Evolutionary conservation across 225 moss, liverwort and hornwort genomes (phyloP).

Genomic region (Straminergon stramineum): DNA sequence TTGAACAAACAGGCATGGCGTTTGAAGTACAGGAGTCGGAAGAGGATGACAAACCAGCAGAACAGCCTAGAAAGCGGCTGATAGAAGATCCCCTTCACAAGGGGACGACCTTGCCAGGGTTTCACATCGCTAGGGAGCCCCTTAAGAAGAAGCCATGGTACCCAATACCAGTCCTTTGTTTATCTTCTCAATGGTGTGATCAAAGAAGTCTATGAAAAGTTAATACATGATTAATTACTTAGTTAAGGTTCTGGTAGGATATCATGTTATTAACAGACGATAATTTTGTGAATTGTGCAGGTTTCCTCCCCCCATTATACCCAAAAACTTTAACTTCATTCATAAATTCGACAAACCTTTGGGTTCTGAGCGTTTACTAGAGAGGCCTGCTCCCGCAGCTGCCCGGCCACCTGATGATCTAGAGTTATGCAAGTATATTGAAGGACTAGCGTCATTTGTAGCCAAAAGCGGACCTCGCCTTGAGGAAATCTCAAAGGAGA

Average conservation of each 20-base stretch:
- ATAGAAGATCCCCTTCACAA: slow-evolving; percentile 37
- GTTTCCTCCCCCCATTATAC: slow-evolving; percentile 64
- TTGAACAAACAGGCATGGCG: slow-evolving; percentile 28
- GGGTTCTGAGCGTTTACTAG: slow-evolving; percentile 35
- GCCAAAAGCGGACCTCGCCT: slow-evolving; percentile 82
- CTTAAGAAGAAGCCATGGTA: slow-evolving; percentile 58
- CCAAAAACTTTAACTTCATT: slow-evolving; percentile 28
- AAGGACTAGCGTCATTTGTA: slow-evolving; percentile 80
- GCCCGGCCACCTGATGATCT: slow-evolving; percentile 48
- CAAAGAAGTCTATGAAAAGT: neutral
- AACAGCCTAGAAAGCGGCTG: slow-evolving; percentile 16
- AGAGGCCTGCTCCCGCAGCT: slow-evolving; percentile 47
- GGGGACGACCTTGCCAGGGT: slow-evolving; percentile 59
- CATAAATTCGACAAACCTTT: slow-evolving; percentile 47
- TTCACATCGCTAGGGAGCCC: slow-evolving; percentile 47
- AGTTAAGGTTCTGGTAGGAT: neutral
- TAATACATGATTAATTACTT: neutral
- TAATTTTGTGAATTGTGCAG: slow-evolving; percentile 15
- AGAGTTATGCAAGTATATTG: slow-evolving; percentile 58
- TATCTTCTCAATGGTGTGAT: neutral
- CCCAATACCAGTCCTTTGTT: neutral
- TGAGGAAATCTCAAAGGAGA: slow-evolving; percentile 80
- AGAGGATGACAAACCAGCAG: slow-evolving; percentile 33
- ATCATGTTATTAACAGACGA: neutral
- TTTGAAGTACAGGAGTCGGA: slow-evolving; percentile 52